Conservation (phyloP, 2,329 filamentous ascomycete species). For the Pseudogymnoascus sp. region DNA sequence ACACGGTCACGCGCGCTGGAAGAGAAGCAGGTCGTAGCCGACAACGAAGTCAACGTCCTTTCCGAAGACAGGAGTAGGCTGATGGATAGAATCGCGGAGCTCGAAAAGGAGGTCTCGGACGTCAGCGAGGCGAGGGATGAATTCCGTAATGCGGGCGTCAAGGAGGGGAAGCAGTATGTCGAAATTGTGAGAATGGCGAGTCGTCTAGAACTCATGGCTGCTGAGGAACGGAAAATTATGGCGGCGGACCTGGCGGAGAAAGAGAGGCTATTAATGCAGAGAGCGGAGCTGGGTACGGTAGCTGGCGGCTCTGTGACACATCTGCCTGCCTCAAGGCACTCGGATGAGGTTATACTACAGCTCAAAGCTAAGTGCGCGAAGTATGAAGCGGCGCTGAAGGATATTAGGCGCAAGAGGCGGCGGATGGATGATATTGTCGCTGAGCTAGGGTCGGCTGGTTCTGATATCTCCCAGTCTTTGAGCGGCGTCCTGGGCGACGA, state of each 20-base stretch:
- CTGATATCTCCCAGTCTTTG: neutral
- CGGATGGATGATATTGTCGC: constrained; percentile 6
- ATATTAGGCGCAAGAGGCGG: neutral
- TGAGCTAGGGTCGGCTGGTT: neutral
- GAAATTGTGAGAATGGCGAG: constrained; percentile 31
- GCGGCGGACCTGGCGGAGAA: neutral
- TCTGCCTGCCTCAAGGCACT: neutral
- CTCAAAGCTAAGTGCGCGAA: neutral
- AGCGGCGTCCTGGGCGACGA: neutral
- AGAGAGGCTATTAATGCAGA: neutral
- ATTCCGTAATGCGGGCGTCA: constrained; percentile 31
- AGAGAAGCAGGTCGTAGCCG: constrained; percentile 44
- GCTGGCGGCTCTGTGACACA: neutral
- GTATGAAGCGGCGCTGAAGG: neutral
- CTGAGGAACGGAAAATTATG: constrained; percentile 52
- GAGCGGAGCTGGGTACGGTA: neutral
- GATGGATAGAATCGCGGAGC: constrained; percentile 38
- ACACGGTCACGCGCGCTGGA: constrained; percentile 44
- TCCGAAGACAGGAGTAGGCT: constrained; percentile 45
- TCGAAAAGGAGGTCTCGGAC: constrained; percentile 46
- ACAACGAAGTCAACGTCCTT: constrained; percentile 46
- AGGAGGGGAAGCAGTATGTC: constrained; percentile 30
- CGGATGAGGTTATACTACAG: neutral
- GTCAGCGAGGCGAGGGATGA: constrained; percentile 43
- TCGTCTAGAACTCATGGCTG: constrained; percentile 27